Conservation (phyloP, 768 basidiomycete genomes). For the Cyclocybe aegerita region DNA sequence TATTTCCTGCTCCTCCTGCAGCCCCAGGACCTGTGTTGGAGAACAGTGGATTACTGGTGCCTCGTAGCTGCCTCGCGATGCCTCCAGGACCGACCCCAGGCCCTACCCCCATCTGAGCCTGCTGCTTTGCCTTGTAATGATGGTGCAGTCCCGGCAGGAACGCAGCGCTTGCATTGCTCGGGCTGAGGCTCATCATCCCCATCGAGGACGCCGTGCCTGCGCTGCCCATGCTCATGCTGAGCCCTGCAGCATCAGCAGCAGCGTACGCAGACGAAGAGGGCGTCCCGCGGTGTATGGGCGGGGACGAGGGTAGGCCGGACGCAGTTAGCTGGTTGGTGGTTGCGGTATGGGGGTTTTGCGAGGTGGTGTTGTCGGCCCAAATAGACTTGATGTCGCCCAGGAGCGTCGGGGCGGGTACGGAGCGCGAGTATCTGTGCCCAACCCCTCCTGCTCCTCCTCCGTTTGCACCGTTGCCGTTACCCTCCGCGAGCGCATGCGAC, state of each 20-base stretch:
- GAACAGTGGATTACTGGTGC: slow-evolving; percentile 30
- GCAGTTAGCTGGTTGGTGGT: too few relatives aligned
- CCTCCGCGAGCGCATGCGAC: slow-evolving; percentile 15
- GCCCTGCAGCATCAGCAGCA: slow-evolving; percentile 25
- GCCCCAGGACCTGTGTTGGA: slow-evolving; percentile 3
- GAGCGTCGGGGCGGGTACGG: slow-evolving; percentile 76
- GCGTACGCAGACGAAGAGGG: slow-evolving; percentile 32
- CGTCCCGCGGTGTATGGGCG: slow-evolving; percentile 39
- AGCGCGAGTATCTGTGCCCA: slow-evolving; percentile 78
- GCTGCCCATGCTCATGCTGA: slow-evolving; percentile 38
- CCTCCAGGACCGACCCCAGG: slow-evolving; percentile 21
- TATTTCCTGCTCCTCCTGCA: neutral
- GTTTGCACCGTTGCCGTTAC: slow-evolving; percentile 2
- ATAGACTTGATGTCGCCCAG: slow-evolving; percentile 77
- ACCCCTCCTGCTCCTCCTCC: slow-evolving; percentile 14
- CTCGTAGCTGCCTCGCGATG: slow-evolving; percentile 29
- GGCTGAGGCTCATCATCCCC: slow-evolving; percentile 55
- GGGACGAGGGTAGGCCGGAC: slow-evolving; percentile 25
- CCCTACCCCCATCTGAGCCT: slow-evolving; percentile 24
- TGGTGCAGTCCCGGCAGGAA: slow-evolving; percentile 75
- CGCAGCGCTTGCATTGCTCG: slow-evolving; percentile 80
- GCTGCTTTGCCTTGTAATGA: slow-evolving; percentile 54
- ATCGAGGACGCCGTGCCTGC: slow-evolving; percentile 19
- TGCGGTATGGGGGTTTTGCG: slow-evolving; percentile 4
- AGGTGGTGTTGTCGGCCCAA: slow-evolving; percentile 61